Conservation (phyloP, 2,329 filamentous ascomycete species). For the Colletotrichum sp. region DNA sequence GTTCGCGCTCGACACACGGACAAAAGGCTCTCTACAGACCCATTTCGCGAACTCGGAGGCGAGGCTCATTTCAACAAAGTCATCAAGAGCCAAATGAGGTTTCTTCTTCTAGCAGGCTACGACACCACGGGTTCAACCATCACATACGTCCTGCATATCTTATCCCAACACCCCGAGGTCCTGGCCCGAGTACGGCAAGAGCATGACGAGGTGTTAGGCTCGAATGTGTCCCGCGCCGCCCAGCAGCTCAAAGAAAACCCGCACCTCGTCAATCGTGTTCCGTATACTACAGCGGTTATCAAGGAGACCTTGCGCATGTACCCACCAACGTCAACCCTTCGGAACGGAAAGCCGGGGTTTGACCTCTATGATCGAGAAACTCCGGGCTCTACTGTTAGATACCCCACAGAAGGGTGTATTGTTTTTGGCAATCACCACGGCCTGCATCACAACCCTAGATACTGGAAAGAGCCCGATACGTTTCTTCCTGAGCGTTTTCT, state of each 20-base stretch:
- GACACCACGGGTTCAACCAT: slow-evolving; percentile 35
- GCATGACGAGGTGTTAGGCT: slow-evolving; percentile 47
- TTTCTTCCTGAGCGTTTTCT: not conserved
- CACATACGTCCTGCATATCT: slow-evolving; percentile 25
- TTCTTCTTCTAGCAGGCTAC: slow-evolving; percentile 36
- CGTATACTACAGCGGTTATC: slow-evolving; percentile 49
- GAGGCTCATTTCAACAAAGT: not conserved
- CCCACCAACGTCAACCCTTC: slow-evolving; percentile 35
- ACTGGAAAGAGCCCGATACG: not conserved
- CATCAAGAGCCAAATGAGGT: slow-evolving; percentile 28
- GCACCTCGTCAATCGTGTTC: slow-evolving; percentile 52
- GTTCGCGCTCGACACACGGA: not conserved
- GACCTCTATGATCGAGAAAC: not conserved
- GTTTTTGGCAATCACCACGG: slow-evolving; percentile 1
- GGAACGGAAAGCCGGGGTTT: slow-evolving; percentile 12
- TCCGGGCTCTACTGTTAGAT: not conserved
- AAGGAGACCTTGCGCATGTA: slow-evolving; percentile 41
- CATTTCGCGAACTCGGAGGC: not conserved
- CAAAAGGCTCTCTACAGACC: not conserved
- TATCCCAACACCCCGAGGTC: slow-evolving; percentile 23
- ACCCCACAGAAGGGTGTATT: slow-evolving; percentile 1
- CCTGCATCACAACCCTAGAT: not conserved
- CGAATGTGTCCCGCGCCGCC: slow-evolving; percentile 39
- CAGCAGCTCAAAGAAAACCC: slow-evolving; percentile 44
- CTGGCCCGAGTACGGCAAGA: slow-evolving; percentile 31